A percentile compares a stretch with the other conserved stretches of the same genome.
Conservation (phyloP, 1,284 basidiomycete species). For the Ganoderma resinaceum region DNA sequence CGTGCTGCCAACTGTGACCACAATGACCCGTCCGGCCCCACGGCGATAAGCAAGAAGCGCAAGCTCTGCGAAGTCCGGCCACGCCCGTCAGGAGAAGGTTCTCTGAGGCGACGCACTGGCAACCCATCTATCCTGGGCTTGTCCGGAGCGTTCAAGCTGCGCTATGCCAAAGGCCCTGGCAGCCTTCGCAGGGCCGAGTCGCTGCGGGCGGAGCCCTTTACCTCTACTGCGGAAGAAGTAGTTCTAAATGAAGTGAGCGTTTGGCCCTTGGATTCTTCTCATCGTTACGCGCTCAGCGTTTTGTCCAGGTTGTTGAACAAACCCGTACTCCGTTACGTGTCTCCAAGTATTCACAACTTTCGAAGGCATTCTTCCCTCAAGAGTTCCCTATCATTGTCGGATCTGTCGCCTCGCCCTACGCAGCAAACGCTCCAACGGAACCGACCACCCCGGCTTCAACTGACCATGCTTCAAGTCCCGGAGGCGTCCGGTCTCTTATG, state of each 20-base stretch:
- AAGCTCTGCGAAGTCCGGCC: background rate
- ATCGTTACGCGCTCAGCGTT: conserved; percentile 2
- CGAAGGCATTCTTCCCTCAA: background rate
- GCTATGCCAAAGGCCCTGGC: conserved; percentile 29
- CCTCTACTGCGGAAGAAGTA: background rate
- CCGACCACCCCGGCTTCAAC: conserved; percentile 31
- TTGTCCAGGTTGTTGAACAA: background rate
- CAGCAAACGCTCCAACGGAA: conserved; percentile 27
- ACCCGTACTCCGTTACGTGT: background rate
- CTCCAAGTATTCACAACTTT: background rate
- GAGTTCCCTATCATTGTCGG: conserved; percentile 4
- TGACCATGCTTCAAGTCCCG: background rate
- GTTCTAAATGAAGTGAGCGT: conserved; percentile 11
- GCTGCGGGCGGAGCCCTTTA: conserved; percentile 20
- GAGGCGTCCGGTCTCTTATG: conserved; percentile 5
- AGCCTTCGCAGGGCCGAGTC: conserved; percentile 34
- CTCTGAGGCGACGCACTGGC: background rate
- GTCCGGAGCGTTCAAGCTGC: conserved; percentile 23
- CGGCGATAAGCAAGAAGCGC: conserved; percentile 2
- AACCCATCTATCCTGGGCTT: conserved; percentile 5
- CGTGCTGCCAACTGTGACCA: background rate
- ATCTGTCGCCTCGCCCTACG: background rate
- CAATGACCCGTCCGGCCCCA: background rate
- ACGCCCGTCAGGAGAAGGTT: background rate
- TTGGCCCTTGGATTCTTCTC: background rate